Evolutionary conservation across 345 rosid genomes (phyloP).

Genomic region (Raphanus raphanistrum): DNA sequence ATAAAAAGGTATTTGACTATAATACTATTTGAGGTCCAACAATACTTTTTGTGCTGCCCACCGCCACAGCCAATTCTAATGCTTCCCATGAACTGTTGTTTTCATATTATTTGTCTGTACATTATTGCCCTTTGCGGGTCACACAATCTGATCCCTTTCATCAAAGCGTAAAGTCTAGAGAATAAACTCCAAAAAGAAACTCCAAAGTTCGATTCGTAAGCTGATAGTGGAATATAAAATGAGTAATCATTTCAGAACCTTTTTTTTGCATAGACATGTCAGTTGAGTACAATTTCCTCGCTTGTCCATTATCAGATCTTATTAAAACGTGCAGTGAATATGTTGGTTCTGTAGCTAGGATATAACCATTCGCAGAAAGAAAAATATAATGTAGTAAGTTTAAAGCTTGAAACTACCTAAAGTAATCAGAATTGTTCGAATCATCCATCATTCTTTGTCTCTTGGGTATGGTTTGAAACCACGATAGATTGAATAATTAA

Average conservation of each 20-base stretch:
- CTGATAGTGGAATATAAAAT: not conserved
- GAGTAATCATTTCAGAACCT: not conserved
- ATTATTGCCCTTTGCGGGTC: slow-evolving; percentile 12
- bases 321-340: not conserved
- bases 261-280: not conserved
- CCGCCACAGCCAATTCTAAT: slow-evolving; percentile 30
- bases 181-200: not conserved
- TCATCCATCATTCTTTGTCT: slow-evolving; percentile 16
- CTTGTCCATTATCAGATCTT: not conserved
- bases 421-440: slow-evolving; percentile 11
- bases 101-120: slow-evolving; percentile 33
- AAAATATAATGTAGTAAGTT: not conserved
- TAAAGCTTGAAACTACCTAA: not conserved
- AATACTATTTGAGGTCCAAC: not conserved
- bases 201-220: not conserved
- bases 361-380: not conserved
- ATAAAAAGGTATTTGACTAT: not conserved
- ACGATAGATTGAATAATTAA: not conserved
- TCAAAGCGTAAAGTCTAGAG: not conserved
- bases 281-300: not conserved
- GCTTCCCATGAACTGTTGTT: slow-evolving; percentile 33
- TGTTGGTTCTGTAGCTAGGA: not conserved
- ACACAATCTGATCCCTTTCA: not conserved
- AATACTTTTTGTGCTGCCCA: slow-evolving; percentile 29
- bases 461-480: slow-evolving; percentile 2